Base-by-base conservation (phyloP, 148 eudicot genomes). In the Spergularia bocconei region DNA sequence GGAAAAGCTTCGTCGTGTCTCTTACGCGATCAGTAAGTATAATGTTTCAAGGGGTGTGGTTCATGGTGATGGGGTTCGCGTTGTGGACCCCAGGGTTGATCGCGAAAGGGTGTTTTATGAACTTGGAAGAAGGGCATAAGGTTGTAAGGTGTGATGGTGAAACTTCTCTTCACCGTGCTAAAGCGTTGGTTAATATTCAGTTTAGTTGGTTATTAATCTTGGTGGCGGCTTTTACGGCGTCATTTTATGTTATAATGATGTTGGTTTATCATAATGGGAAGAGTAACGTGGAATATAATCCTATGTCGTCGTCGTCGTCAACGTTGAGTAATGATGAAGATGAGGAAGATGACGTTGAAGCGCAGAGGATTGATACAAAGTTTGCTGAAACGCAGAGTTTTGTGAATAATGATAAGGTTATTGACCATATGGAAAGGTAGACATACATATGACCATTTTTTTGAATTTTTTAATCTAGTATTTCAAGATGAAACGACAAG, bases 201-300 rank as follows among this genome's bases (percentile, higher is more conserved):
- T 93, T 91, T 55, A 89, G 98, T 52, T 89, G 92, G 97, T 88
- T 84, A 53, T 66, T 91, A 16, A 82, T 93, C 36, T 65, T 85
- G 6, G 74, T 85, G 66, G 85, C 80, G 2, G 17, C 85, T 14
- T 89, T 85, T 62, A 78, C 86, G 5, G 78, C 87, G 60, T 57
- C 83, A 6, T 79, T 82, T 67, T 89, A 93, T 71, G 38, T 89
- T 54, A 41, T 75, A 8, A 72, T 88, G 80, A 74, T 85, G 55
- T 77, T 55, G 58, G 6, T 82, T 19, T 85, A 82, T 44, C 48
- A 9, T 29, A 29, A 29, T 6, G 79, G 72, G 1, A 73, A 74
- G 19, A 61, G 75, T 12, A 78, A 63, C 12, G 74, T 57, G 7
- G 82, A 84, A 59, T 89, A 89, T 29, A 36, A 20, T 47, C 38